These are phyloP conservation scores for Chlorella sorokiniana DNA, from an alignment of 139 green algal genomes.

Conservation along the genomic window DNA sequence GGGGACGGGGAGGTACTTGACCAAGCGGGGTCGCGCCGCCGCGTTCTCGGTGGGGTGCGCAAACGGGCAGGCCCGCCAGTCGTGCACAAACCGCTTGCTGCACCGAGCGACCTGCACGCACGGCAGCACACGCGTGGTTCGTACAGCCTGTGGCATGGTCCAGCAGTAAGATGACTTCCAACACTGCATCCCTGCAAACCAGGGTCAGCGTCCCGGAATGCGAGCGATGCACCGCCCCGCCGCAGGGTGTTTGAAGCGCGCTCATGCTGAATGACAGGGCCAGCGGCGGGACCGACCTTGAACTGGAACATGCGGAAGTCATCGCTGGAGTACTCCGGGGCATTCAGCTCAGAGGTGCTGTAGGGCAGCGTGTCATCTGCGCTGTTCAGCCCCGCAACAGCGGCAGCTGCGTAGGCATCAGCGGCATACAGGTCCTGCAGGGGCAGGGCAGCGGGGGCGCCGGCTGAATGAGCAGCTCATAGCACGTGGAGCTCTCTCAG, in stretches of 20 bases:
- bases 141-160: no score
- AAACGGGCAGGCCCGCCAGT: slow-evolving; percentile 97
- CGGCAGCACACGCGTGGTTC: slow-evolving; percentile 13
- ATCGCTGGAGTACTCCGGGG: slow-evolving; percentile 83
- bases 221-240: no score
- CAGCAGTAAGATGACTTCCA: no score
- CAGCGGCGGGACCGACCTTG: no score
- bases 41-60: slow-evolving; percentile 96
- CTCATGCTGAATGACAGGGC: no score
- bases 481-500: not conserved
- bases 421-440: slow-evolving; percentile 28
- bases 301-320: slow-evolving; percentile 88
- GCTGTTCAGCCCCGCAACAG: not conserved
- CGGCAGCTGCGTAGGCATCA: not conserved
- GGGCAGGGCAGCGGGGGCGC: not conserved
- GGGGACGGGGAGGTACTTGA: slow-evolving; percentile 84
- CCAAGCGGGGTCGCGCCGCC: slow-evolving; percentile 88
- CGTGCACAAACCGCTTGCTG: slow-evolving; percentile 87
- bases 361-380: slow-evolving; percentile 47
- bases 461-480: not conserved
- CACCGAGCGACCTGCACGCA: slow-evolving; percentile 72
- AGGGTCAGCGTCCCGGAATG: no score
- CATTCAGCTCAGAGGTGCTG: slow-evolving; percentile 71
- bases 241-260: no score
- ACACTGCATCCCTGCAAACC: no score